Evolutionary conservation across 1,284 basidiomycete genomes (phyloP).

Genomic region (Quambalaria eucalypti): DNA sequence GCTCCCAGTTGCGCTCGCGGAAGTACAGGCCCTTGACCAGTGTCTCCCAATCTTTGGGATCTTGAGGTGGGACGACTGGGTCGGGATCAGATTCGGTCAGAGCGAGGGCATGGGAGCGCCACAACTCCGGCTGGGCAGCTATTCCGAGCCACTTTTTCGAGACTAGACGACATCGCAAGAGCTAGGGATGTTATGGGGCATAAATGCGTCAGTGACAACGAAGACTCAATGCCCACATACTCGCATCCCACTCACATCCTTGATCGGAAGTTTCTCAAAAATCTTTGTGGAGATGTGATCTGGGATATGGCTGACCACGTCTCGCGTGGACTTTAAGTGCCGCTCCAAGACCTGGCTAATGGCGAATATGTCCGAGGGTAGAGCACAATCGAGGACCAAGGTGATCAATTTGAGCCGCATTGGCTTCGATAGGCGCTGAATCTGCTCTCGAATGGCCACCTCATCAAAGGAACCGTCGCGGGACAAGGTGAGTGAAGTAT

Average conservation of each 20-base stretch:
- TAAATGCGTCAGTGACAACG: no score
- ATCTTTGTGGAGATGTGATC: constrained; percentile 61
- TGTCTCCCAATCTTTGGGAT: constrained; percentile 51
- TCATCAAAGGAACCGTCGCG: constrained; percentile 24
- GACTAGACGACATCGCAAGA: constrained; percentile 52
- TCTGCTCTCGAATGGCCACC: constrained; percentile 14
- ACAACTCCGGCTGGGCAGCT: constrained; percentile 63
- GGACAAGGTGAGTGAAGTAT: no score
- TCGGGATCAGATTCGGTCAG: constrained; percentile 67
- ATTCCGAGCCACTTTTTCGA: constrained; percentile 66
- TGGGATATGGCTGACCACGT: constrained; percentile 65
- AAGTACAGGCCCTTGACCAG: constrained; percentile 73
- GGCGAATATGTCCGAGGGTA: constrained; percentile 26
- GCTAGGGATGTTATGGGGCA: neutral
- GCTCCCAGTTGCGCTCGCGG: constrained; percentile 71
- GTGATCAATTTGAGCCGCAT: constrained; percentile 21
- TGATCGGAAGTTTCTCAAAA: constrained; percentile 59
- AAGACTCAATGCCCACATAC: constrained; percentile 11
- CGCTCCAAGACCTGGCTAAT: constrained; percentile 58
- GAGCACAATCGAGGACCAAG: constrained; percentile 27
- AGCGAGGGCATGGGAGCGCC: constrained; percentile 65
- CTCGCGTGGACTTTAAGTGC: constrained; percentile 68
- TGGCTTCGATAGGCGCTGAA: constrained; percentile 16
- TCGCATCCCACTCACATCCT: constrained; percentile 53
- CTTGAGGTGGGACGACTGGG: constrained; percentile 14